Conservation (phyloP, 371 early-diverging fungal species). For the Racocetra persica region DNA sequence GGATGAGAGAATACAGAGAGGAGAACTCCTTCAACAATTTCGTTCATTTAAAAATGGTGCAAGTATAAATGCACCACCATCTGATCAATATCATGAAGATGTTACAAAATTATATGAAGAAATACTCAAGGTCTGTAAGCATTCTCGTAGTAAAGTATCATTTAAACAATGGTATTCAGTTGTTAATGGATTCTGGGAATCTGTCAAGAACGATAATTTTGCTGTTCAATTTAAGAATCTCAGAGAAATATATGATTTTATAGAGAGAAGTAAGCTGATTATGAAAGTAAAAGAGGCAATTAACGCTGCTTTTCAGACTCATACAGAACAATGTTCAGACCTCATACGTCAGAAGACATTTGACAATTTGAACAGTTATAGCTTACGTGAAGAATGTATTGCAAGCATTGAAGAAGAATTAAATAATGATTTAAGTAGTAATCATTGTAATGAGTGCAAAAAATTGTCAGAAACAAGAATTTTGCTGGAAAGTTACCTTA, state of each 20-base stretch:
- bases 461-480: background rate
- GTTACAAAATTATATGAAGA: background rate
- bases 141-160: constrained; percentile 27
- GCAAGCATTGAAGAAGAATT: background rate
- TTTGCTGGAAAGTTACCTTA: constrained; percentile 5
- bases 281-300: constrained; percentile 33
- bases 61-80: constrained; percentile 36
- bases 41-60: constrained; percentile 40
- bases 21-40: constrained; percentile 38
- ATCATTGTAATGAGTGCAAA: constrained; percentile 14
- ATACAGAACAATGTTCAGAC: background rate
- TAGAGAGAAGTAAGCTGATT: constrained; percentile 24
- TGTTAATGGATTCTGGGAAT: constrained; percentile 12
- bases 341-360: too few species aligned
- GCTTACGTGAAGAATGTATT: background rate
- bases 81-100: constrained; percentile 39
- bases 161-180: constrained; percentile 30
- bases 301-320: constrained; percentile 4
- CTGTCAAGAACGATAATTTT: background rate
- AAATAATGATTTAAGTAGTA: background rate
- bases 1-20: constrained; percentile 17
- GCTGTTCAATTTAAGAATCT: constrained; percentile 3
- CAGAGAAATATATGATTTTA: constrained; percentile 38
- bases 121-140: background rate
- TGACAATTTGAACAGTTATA: too few species aligned